Conservation (phyloP, 83 land plant species). For the Isoetes engelmannii region DNA sequence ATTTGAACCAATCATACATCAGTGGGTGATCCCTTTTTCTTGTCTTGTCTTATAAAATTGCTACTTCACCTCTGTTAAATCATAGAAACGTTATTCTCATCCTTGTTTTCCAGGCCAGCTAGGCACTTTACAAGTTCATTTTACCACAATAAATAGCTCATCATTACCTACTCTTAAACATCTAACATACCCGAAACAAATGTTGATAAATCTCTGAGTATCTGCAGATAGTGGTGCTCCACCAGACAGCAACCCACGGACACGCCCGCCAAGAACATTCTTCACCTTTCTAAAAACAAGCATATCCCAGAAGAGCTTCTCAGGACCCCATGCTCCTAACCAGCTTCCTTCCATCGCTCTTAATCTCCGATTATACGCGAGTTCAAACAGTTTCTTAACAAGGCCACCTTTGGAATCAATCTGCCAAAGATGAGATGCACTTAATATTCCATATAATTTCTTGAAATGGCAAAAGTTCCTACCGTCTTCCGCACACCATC, state of each 20-base stretch:
- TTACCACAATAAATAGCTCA: too few species aligned
- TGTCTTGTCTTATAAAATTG: too few species aligned
- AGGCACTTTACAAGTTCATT: too few species aligned
- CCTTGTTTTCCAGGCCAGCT: too few species aligned
- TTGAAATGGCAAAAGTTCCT: too few species aligned
- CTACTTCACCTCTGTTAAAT: too few species aligned
- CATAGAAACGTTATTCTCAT: too few species aligned
- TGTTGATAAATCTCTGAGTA: slow-evolving; percentile 14
- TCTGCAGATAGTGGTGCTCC: slow-evolving; percentile 14
- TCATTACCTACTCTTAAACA: too few species aligned
- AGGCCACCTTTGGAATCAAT: slow-evolving; percentile 59
- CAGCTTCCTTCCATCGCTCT: slow-evolving; percentile 67
- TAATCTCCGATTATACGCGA: slow-evolving; percentile 53
- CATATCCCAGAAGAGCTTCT: slow-evolving; percentile 8
- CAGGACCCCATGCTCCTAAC: slow-evolving; percentile 63
- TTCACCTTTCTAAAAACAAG: background rate
- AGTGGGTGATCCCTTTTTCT: too few species aligned
- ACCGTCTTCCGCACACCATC: slow-evolving; percentile 74
- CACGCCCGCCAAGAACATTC: slow-evolving; percentile 1
- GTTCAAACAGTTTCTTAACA: slow-evolving; percentile 48
- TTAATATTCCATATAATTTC: too few species aligned
- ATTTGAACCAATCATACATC: too few species aligned
- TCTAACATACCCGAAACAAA: slow-evolving; percentile 10
- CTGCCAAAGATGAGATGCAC: slow-evolving; percentile 26
- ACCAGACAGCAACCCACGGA: slow-evolving; percentile 10